These are phyloP conservation scores for Blastosporella zonata DNA, from an alignment of 1,284 basidiomycete species.

Conservation along the genomic window DNA sequence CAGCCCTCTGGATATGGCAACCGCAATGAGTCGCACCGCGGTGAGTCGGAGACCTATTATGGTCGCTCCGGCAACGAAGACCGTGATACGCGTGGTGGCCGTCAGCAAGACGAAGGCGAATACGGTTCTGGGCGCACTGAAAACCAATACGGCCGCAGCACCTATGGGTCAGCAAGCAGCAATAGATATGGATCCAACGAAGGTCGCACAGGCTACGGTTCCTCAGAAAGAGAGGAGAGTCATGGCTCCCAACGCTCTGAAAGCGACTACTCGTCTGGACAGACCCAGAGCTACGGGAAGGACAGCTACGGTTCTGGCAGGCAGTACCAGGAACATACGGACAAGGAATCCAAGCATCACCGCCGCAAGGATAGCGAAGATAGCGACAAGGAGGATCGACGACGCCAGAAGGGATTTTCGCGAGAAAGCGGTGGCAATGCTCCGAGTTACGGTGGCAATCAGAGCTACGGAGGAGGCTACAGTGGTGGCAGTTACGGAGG, in stretches of 20 bases:
- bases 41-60: constrained; percentile 6
- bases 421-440: constrained; percentile 13
- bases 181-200: constrained; percentile 9
- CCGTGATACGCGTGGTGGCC: constrained; percentile 3
- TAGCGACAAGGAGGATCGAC: constrained; percentile 1
- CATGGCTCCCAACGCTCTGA: constrained; percentile 11
- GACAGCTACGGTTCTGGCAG: constrained; percentile 6
- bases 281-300: constrained; percentile 1
- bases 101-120: constrained; percentile 9
- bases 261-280: constrained; percentile 7
- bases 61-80: constrained; percentile 5
- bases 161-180: constrained; percentile 4
- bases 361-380: constrained; percentile 10
- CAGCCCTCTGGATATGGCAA: constrained; percentile 8
- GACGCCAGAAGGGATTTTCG: constrained; percentile 1
- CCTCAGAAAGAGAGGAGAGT: neutral
- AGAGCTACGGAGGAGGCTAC: constrained; percentile 9
- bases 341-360: constrained; percentile 1
- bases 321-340: neutral
- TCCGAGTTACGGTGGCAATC: constrained; percentile 9
- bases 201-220: constrained; percentile 5
- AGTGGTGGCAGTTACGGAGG: constrained; percentile 1
- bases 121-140: constrained; percentile 10
- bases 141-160: constrained; percentile 6
- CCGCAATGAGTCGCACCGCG: constrained; percentile 4